Evolutionary conservation across 176 grass and related monocot species (phyloP), one percentile per base, ranked within the genome.

Genomic region (Rhynchospora breviuscula): DNA sequence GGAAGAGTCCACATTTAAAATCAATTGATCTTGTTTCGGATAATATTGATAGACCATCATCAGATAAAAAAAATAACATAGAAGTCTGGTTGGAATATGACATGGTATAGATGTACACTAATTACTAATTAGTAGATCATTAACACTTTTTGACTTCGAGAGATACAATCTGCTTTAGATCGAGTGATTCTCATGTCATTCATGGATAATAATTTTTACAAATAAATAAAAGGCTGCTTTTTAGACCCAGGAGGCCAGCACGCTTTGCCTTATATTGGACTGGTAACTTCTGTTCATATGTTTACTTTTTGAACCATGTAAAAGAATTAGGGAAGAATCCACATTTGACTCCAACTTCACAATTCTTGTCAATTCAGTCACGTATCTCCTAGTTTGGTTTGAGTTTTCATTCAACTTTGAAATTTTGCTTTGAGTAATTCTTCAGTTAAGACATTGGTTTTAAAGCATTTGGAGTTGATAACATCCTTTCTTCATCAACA

Each of bases 161-260:
- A 43, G 0, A 66, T 23, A 57, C 59, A 47, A 65, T 76, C 47
- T 54, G 72, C 48, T 76, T 75, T 54, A 53, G 13, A 76, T 54
- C 21, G n/a, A 67, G 2, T 3, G 44, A 82, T 82, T 82, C 45
- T 82, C 60, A 40, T 40, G 35, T 40, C 3, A 40, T 40, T 40
- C 35, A 51, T 33, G 47, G 79, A 82, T 82, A 82, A 82, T 40
- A 40, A 40, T 61, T 67, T 6, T 82, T 82, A 66, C 61, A 52
- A 82, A 67, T 8, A 48, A 1, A 81, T 9, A 14, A 80, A 61
- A 61, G 8, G 25, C 33, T 45, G 3, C 33, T 81, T 81, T 61
- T 81, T 81, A 47, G 79, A 29, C 58, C 5, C 10, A 66, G 19
- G 3, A n/a, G n/a, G n/a, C n/a, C n/a, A n/a, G n/a, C n/a, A 40